These are phyloP conservation scores for Collybia sp. DNA, from an alignment of 768 basidiomycete genomes.

Conservation along the genomic window DNA sequence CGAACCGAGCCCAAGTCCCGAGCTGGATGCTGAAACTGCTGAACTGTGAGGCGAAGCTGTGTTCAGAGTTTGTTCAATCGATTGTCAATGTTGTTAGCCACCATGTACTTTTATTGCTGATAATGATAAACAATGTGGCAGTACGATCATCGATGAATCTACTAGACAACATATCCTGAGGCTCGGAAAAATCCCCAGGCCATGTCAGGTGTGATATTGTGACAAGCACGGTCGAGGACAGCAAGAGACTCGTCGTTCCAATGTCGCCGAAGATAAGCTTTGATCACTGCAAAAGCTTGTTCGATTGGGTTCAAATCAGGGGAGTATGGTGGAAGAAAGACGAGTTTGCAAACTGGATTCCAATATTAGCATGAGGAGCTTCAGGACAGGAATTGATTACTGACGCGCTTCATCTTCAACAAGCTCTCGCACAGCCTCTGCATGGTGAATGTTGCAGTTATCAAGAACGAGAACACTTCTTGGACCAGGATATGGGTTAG, in stretches of 20 bases:
- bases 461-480: slow-evolving; percentile 32
- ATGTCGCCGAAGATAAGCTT: slow-evolving; percentile 23
- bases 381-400: slow-evolving; percentile 10
- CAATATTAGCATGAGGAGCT: not conserved
- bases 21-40: too few species aligned
- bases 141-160: not conserved
- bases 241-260: slow-evolving; percentile 13
- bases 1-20: too few species aligned
- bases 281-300: slow-evolving; percentile 25
- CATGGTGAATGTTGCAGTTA: slow-evolving; percentile 37
- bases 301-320: slow-evolving; percentile 23
- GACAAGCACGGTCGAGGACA: slow-evolving; percentile 18
- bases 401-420: slow-evolving; percentile 21
- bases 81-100: too few species aligned
- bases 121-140: not conserved
- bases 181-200: slow-evolving; percentile 16
- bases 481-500: slow-evolving; percentile 28
- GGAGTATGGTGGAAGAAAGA: slow-evolving; percentile 11
- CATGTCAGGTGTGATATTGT: slow-evolving; percentile 14
- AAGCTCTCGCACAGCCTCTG: slow-evolving; percentile 26
- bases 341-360: slow-evolving; percentile 1
- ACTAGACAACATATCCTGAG: slow-evolving; percentile 18
- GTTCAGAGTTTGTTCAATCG: too few species aligned
- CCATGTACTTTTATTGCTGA: too few species aligned
- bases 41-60: too few species aligned